Evolutionary conservation across 2,329 filamentous ascomycete species (phyloP).

Genomic region (Trichoderma brevicompactum): DNA sequence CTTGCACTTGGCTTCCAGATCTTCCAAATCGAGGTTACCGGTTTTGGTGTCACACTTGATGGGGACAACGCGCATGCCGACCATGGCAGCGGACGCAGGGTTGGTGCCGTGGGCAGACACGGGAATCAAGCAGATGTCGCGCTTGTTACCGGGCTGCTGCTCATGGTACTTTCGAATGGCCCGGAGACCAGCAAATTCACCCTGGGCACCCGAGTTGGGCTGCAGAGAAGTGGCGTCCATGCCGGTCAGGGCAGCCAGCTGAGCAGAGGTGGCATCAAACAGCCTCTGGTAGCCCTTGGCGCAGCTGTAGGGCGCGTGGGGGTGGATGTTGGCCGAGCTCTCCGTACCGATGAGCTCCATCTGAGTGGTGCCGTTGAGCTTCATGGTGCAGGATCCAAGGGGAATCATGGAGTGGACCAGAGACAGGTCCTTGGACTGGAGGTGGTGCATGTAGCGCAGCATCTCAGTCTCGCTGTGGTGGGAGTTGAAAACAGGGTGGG

Average conservation of each 20-base stretch:
- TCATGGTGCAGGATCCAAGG: conserved; percentile 97
- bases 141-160: conserved; percentile 67
- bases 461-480: conserved; percentile 96
- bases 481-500: conserved; percentile 91
- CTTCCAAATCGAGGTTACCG: conserved; percentile 85
- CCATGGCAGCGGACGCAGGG: conserved; percentile 93
- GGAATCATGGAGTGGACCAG: conserved; percentile 98
- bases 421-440: conserved; percentile 93
- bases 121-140: conserved; percentile 92
- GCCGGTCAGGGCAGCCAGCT: conserved; percentile 82
- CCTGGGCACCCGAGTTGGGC: conserved; percentile 94
- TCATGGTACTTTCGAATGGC: conserved; percentile 86
- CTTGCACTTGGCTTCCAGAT: conserved; percentile 86
- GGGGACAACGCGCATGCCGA: conserved; percentile 89
- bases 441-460: conserved; percentile 87
- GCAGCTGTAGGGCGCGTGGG: conserved; percentile 69
- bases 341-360: conserved; percentile 85
- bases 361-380: conserved; percentile 90
- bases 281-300: conserved; percentile 71
- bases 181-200: conserved; percentile 88
- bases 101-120: conserved; percentile 96
- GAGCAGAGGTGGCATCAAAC: conserved; percentile 72
- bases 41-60: conserved; percentile 88
- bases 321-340: conserved; percentile 79
- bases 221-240: conserved; percentile 90